phyloP scores from a whole-genome alignment of 805 yeast genomes.

The Kodamaea fukazawae region DNA sequence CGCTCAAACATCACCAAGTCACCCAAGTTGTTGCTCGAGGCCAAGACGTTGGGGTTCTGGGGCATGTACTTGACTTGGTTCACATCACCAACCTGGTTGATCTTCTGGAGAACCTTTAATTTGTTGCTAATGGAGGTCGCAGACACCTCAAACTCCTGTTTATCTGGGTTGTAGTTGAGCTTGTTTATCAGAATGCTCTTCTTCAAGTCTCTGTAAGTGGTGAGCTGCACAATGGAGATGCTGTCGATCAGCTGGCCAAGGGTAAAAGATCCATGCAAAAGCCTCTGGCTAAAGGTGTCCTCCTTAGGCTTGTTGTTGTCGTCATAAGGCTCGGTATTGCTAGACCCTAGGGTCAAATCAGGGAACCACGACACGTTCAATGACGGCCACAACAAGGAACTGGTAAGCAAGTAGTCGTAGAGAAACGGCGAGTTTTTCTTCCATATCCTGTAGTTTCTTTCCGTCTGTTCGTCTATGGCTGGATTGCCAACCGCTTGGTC shows the following conservation, averaged over 20 bases:
- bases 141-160: slow-evolving; percentile 38
- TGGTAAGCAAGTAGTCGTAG: slow-evolving; percentile 52
- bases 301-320: background rate
- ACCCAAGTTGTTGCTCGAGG: slow-evolving; percentile 68
- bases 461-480: slow-evolving; percentile 30
- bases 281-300: slow-evolving; percentile 27
- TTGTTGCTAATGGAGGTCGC: slow-evolving; percentile 17
- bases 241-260: slow-evolving; percentile 55
- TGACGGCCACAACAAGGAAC: slow-evolving; percentile 64
- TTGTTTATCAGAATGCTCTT: slow-evolving; percentile 36
- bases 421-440: slow-evolving; percentile 58
- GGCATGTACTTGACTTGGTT: slow-evolving; percentile 75
- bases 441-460: slow-evolving; percentile 51
- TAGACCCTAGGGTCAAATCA: slow-evolving; percentile 32
- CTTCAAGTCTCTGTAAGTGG: slow-evolving; percentile 30
- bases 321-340: slow-evolving; percentile 4
- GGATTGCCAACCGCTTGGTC: slow-evolving; percentile 1
- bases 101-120: slow-evolving; percentile 48
- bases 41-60: slow-evolving; percentile 80
- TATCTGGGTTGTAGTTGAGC: slow-evolving; percentile 36
- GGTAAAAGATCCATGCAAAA: slow-evolving; percentile 64
- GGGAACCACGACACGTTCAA: slow-evolving; percentile 62
- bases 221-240: slow-evolving; percentile 34
- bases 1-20: slow-evolving; percentile 68
- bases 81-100: slow-evolving; percentile 69